Evolutionary conservation across 495 filamentous ascomycete genomes (phyloP).

Genomic region (Neurospora pannonica): DNA sequence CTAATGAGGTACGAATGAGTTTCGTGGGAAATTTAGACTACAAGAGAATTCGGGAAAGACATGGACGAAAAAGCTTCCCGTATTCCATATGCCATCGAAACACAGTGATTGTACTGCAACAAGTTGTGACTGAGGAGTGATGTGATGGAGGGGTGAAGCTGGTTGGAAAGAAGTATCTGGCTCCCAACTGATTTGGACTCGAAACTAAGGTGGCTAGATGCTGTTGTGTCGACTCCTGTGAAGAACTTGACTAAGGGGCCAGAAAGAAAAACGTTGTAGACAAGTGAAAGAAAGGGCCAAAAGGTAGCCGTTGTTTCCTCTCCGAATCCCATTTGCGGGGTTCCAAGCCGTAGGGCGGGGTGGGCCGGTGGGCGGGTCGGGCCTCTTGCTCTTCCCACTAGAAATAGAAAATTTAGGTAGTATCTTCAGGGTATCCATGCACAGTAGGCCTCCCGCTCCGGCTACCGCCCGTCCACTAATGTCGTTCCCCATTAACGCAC

Average conservation of each 20-base stretch:
- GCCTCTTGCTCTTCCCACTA: not conserved
- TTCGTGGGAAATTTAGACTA: not conserved
- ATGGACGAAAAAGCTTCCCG: too few species aligned
- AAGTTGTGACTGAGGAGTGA: not conserved
- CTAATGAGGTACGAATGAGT: not conserved
- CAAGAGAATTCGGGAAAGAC: not conserved
- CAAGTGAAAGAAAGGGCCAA: not conserved
- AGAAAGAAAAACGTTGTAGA: not conserved
- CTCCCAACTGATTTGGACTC: not conserved
- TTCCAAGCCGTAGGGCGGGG: not conserved
- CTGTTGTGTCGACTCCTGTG: not conserved
- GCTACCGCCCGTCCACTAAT: not conserved
- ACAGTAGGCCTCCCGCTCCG: not conserved
- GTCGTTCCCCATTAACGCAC: not conserved
- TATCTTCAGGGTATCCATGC: not conserved
- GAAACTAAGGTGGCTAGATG: not conserved
- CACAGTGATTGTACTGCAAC: not conserved
- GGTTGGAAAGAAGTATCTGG: not conserved
- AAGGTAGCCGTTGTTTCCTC: not conserved
- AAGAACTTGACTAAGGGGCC: too few species aligned
- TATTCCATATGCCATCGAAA: too few species aligned
- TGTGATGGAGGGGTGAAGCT: not conserved
- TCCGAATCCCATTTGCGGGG: not conserved
- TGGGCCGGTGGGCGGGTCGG: not conserved
- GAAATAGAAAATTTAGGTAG: not conserved